phyloP scores from a whole-genome alignment of 768 basidiomycete genomes.

The Leccinum uliginosum region DNA sequence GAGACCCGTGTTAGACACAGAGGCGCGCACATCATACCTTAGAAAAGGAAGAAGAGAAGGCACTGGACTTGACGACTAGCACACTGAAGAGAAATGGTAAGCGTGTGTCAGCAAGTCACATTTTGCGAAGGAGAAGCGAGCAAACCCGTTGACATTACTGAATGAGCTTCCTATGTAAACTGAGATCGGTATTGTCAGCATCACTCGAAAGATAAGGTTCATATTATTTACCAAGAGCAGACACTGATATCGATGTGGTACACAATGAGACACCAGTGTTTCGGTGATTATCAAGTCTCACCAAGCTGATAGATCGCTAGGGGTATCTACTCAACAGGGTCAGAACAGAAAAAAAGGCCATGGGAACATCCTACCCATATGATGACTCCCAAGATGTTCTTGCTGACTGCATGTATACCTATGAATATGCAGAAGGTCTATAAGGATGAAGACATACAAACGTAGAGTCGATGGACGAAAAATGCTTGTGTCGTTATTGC shows the following conservation, averaged over 20 bases:
- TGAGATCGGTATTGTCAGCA: neutral
- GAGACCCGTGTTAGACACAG: neutral
- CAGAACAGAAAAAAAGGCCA: neutral
- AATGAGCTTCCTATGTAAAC: neutral
- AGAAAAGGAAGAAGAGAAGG: neutral
- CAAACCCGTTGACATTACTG: neutral
- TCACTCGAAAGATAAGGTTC: neutral
- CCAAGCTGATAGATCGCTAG: neutral
- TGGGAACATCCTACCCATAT: neutral
- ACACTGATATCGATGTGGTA: neutral
- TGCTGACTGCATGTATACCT: neutral
- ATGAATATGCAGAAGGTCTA: neutral
- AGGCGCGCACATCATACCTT: neutral
- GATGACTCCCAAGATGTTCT: neutral
- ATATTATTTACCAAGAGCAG: neutral
- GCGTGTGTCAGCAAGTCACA: neutral
- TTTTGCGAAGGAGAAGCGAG: neutral
- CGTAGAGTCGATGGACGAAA: slow-evolving; percentile 1
- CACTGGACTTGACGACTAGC: neutral
- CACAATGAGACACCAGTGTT: neutral
- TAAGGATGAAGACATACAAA: neutral
- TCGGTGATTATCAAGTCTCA: neutral
- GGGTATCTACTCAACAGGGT: neutral
- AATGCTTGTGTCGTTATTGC: neutral
- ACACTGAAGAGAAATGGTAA: neutral